These are phyloP conservation scores for Trichoderma parareesei DNA, from an alignment of 495 filamentous ascomycete species.

Conservation along the genomic window DNA sequence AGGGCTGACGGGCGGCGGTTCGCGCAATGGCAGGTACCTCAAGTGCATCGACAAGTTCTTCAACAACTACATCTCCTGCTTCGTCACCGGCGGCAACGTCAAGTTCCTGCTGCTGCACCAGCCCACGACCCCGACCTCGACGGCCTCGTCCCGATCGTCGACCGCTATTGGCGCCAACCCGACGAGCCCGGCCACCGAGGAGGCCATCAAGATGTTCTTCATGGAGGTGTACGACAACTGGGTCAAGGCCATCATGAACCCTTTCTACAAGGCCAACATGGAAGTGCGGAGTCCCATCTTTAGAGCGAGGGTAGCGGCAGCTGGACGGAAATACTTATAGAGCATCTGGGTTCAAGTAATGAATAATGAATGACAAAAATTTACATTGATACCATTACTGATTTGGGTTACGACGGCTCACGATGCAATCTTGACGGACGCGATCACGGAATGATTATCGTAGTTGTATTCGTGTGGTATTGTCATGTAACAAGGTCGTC, in stretches of 20 bases:
- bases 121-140: constrained; percentile 40
- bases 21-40: constrained; percentile 60
- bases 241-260: constrained; percentile 95
- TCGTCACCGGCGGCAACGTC: constrained; percentile 73
- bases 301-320: constrained; percentile 66
- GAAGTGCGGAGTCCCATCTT: constrained; percentile 81
- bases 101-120: constrained; percentile 89
- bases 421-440: too few relatives aligned
- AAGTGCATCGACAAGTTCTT: constrained; percentile 93
- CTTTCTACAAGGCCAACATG: constrained; percentile 80
- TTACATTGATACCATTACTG: not conserved
- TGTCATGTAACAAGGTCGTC: constrained; percentile 12
- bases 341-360: not conserved
- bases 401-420: too few relatives aligned
- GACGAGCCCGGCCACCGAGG: constrained; percentile 78
- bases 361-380: not conserved
- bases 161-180: constrained; percentile 73
- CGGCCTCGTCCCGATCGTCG: constrained; percentile 41
- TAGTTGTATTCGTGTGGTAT: constrained; percentile 12
- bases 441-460: not conserved
- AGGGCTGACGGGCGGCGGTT: too few relatives aligned
- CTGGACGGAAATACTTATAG: constrained; percentile 87
- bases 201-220: constrained; percentile 90
- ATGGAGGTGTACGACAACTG: constrained; percentile 88
- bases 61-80: constrained; percentile 81